Percentiles rank a stretch among this genome's conserved stretches.
phyloP scores from a whole-genome alignment of 2,329 filamentous ascomycete genomes.

The Beauveria scarabaeidicola region DNA sequence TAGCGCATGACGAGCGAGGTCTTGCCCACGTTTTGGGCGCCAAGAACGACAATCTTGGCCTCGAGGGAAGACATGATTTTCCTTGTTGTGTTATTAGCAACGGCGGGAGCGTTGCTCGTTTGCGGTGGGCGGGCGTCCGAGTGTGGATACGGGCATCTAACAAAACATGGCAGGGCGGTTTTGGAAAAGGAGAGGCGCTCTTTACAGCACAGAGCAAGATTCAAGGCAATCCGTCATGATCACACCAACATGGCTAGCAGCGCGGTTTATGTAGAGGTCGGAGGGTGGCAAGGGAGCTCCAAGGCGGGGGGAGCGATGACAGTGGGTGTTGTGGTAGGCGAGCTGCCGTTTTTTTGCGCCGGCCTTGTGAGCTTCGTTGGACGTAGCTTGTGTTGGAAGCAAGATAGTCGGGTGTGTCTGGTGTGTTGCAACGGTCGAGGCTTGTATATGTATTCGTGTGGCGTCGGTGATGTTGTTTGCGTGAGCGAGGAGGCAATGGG shows the following conservation, averaged over 20 bases:
- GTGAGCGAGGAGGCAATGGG: neutral
- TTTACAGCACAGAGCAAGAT: slow-evolving; percentile 1
- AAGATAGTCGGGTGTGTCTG: neutral
- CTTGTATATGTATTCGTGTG: neutral
- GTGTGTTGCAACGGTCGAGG: neutral
- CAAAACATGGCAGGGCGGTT: neutral
- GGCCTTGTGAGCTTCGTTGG: neutral
- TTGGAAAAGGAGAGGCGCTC: neutral
- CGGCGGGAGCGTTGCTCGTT: neutral
- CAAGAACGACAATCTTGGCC: slow-evolving; percentile 74
- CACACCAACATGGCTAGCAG: neutral
- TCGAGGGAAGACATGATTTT: slow-evolving; percentile 53
- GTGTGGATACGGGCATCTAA: neutral
- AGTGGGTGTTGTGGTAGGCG: neutral
- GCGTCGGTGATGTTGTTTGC: neutral
- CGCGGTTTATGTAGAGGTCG: neutral
- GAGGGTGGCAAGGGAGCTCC: neutral
- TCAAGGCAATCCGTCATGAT: neutral
- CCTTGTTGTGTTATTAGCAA: neutral
- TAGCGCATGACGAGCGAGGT: slow-evolving; percentile 70
- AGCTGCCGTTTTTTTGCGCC: neutral
- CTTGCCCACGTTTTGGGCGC: slow-evolving; percentile 72
- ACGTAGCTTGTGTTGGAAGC: neutral
- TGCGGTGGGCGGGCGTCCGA: neutral
- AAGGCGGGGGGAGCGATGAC: neutral